phyloP scores from a whole-genome alignment of 2,329 filamentous ascomycete genomes.

The Monosporascus sp. region DNA sequence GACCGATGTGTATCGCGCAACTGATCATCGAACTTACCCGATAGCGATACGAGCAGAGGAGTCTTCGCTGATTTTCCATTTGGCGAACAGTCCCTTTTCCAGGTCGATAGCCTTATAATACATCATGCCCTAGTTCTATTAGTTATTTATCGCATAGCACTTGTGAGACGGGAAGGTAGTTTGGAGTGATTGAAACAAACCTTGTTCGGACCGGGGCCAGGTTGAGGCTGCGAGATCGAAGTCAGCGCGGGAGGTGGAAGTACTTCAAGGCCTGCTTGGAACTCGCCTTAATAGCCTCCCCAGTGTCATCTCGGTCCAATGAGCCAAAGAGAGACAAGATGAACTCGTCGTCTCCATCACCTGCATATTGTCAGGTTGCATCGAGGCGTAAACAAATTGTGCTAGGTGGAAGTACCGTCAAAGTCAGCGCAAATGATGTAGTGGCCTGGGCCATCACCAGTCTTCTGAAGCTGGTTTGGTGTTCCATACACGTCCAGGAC shows the following conservation, averaged over 20 bases:
- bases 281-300: too few relatives aligned
- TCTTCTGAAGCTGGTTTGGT: too few relatives aligned
- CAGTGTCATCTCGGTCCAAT: conserved; percentile 2
- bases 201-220: conserved; percentile 2
- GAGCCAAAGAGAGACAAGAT: conserved; percentile 14
- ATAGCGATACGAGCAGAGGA: conserved; percentile 10
- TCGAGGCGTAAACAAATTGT: too few relatives aligned
- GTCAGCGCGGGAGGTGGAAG: too few relatives aligned
- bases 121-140: conserved; percentile 1
- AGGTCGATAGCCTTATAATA: conserved; percentile 19
- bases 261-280: too few relatives aligned
- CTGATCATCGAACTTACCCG: background rate
- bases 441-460: too few relatives aligned
- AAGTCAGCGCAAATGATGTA: too few relatives aligned
- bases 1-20: too few relatives aligned
- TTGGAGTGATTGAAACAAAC: background rate
- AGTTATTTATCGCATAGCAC: too few relatives aligned
- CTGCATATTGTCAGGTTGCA: background rate
- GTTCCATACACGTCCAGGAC: too few relatives aligned
- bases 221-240: background rate
- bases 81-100: conserved; percentile 14
- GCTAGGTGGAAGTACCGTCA: too few relatives aligned
- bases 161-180: too few relatives aligned
- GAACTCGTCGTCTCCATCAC: conserved; percentile 18
- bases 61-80: conserved; percentile 10